Conservation (phyloP, 352 stramenopile genomes). For the Pythium chondricola region DNA sequence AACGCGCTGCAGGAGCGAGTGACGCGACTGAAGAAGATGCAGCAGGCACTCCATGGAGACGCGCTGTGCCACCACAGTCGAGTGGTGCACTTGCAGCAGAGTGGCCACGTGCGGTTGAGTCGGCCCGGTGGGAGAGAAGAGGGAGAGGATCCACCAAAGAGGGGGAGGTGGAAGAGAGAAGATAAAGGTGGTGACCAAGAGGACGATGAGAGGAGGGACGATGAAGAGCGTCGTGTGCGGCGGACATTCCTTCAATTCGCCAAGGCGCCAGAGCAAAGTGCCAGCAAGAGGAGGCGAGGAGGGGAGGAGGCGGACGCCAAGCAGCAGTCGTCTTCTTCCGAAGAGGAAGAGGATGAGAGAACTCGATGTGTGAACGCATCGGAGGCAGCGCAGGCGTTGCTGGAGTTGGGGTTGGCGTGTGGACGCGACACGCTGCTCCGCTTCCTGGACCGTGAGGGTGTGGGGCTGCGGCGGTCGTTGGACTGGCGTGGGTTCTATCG, state of each 20-base stretch:
- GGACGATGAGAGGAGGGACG: conserved; percentile 10
- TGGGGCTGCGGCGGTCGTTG: conserved; percentile 28
- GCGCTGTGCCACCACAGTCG: conserved; percentile 45
- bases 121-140: not conserved
- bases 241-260: conserved; percentile 20
- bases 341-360: conserved; percentile 6
- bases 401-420: conserved; percentile 57
- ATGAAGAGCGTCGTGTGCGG: conserved; percentile 4
- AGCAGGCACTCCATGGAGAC: conserved; percentile 30
- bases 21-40: conserved; percentile 14
- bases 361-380: conserved; percentile 16
- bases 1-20: conserved; percentile 19
- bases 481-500: conserved; percentile 28
- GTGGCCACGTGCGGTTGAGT: conserved; percentile 63
- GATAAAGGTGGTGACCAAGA: conserved; percentile 1
- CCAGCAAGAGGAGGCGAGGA: not conserved
- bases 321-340: conserved; percentile 21
- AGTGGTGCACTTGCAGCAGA: conserved; percentile 67
- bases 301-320: conserved; percentile 25
- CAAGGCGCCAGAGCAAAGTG: not conserved
- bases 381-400: conserved; percentile 58
- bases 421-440: conserved; percentile 56
- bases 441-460: conserved; percentile 41
- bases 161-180: conserved; percentile 1
- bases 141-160: not conserved